Evolutionary conservation across 2,329 filamentous ascomycete genomes (phyloP), one percentile per base, ranked within the genome.

Genomic region (Zymoseptoria passerinii): DNA sequence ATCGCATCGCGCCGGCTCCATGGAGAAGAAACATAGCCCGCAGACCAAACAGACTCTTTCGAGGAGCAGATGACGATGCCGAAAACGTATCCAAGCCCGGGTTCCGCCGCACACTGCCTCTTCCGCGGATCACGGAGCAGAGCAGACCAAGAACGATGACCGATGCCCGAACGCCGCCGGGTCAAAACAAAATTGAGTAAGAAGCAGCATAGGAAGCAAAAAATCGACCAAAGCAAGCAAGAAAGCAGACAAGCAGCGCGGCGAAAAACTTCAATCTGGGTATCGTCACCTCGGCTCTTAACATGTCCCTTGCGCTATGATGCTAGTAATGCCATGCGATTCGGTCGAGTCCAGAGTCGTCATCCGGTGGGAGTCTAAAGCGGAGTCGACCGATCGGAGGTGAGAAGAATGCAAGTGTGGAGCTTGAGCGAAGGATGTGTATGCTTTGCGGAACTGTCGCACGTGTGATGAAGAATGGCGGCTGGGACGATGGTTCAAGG

Each of bases 261-360:
- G 50, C 50, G 28, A 55, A 52, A 51, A 59, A 62, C 60, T 29
- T 29, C 58, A 60, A 62, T 62, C 60, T 60, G 60, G 60, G 60
- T 62, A 62, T 62, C 60, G 60, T 62, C 60, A 61, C 59, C 60
- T 57, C 51, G 50, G 53, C 50, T 10, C 58, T 50, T 18, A 57
- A 56, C 53, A 29, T 56, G 54, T 54, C 53, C 55, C 53, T 54
- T 44, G 35, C 59, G 60, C 60, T 62, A 62, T 62, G 60, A 62
- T 62, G 60, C 60, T 44, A 62, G 60, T 60, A 60, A 62, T 62
- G 58, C 58, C 60, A 58, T 51, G 53, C 52, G 51, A 60, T 44
- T 54, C 48, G 27, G 35, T 44, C 35, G 35, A 44, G 35, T 16
- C 35, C 10, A 16, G 13, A n/a, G 13, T 44, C 35, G 16, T 44